Evolutionary conservation across 2,329 filamentous ascomycete species (phyloP), one percentile per base, ranked within the genome.

Genomic region (Elsinoe arachidis): DNA sequence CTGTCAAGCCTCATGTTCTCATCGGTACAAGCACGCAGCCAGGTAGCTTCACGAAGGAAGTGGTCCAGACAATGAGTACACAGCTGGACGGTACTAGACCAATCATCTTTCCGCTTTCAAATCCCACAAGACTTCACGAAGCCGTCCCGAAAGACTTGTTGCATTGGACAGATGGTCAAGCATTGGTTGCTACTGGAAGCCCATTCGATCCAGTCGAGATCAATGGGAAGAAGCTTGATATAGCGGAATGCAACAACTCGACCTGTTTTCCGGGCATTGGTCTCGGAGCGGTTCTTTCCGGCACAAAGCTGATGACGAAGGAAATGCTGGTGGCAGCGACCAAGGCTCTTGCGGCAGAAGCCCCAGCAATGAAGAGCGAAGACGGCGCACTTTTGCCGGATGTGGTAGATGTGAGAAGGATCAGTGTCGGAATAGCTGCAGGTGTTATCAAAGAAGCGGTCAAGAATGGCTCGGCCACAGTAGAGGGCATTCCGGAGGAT

Each of bases 241-340:
- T 84, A 15, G 88, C 88, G 21, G 90, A 95, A 70, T 95, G 90
- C 73, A 95, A 95, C 73, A 95, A 95, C 72, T 87, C 84, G 0
- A 87, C 88, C 34, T 86, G 86, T 14, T 95, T 95, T 70, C 90
- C 90, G 0, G 89, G 89, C 0, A 92, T 95, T 59, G 90, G 89
- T 0, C 83, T 95, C 1, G 90, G 89, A 10, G 81, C 81, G 6
- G 81, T 96, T 0, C 79, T 95, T 1, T 84, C 79, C 23, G 83
- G 88, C 12, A 78, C 86, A 2, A 78, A 74, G 11, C 76, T 84
- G 0, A 72, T 95, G 26, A 87, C 86, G 0, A 84, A 91, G 60
- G 80, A 82, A 61, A 91, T 95, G 83, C 82, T 95, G 11, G 87
- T 95, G 0, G 87, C 87, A 0, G 90, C 90, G 0, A 84, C 88